phyloP scores from a whole-genome alignment of 2,329 filamentous ascomycete species.

The Aspergillus phoenicis region DNA sequence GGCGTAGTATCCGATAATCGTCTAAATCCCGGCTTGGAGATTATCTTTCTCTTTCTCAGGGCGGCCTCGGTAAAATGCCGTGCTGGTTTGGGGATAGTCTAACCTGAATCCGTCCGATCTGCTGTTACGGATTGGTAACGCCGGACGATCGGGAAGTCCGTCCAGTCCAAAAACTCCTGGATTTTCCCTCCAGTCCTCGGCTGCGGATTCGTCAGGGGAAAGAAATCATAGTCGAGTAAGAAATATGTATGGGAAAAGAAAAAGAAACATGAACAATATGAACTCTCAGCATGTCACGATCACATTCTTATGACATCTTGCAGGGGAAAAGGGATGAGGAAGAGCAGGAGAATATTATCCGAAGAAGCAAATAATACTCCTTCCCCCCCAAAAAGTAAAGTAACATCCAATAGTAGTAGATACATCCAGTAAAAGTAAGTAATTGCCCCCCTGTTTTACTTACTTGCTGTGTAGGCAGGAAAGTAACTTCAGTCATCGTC shows the following conservation, averaged over 20 bases:
- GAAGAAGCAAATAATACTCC: too few species aligned
- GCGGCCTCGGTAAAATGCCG: slow-evolving; percentile 19
- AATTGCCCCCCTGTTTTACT: too few species aligned
- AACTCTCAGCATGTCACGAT: too few species aligned
- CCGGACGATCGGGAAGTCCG: background rate
- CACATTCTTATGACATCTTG: too few species aligned
- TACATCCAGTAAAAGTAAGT: too few species aligned
- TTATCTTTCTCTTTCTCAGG: background rate
- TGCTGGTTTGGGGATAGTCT: slow-evolving; percentile 12
- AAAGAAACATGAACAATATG: too few species aligned
- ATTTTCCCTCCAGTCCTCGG: background rate
- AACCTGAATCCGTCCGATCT: slow-evolving; percentile 10
- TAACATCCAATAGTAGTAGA: too few species aligned
- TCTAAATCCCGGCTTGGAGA: background rate
- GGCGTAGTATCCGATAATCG: slow-evolving; percentile 11
- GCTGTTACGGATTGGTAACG: background rate
- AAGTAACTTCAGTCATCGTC: slow-evolving; percentile 2
- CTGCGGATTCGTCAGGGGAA: background rate
- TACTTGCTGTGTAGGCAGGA: background rate
- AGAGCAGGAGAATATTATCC: too few species aligned
- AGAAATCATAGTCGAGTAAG: background rate
- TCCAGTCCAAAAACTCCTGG: background rate
- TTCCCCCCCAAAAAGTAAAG: too few species aligned
- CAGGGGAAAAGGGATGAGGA: too few species aligned
- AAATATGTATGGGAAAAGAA: too few species aligned